These are phyloP conservation scores for Globisporangium iwayamae DNA, from an alignment of 352 stramenopile species.

Conservation along the genomic window DNA sequence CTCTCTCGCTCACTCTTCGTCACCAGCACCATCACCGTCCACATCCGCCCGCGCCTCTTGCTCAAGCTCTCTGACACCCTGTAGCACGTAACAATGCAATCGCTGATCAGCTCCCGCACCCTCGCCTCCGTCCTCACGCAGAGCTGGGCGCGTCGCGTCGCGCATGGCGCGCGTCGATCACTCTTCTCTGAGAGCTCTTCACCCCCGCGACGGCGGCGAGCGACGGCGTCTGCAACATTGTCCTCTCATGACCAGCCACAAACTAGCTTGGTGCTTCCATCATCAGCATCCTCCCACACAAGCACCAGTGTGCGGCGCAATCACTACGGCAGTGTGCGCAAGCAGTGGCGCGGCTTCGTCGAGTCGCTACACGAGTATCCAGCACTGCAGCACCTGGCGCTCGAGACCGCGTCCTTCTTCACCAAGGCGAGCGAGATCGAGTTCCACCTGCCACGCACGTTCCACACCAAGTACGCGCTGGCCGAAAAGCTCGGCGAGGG, in stretches of 20 bases:
- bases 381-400: slow-evolving; percentile 38
- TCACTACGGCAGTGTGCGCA: slow-evolving; percentile 48
- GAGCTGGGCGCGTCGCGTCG: not conserved
- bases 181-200: slow-evolving; percentile 7
- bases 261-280: not conserved
- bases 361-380: slow-evolving; percentile 36
- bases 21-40: too few species aligned
- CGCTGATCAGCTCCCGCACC: not conserved
- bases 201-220: not conserved
- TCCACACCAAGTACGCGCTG: slow-evolving; percentile 47
- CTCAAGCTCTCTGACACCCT: not conserved
- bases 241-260: not conserved
- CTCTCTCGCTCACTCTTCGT: not conserved
- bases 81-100: not conserved
- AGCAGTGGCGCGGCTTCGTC: slow-evolving; percentile 50
- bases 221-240: not conserved
- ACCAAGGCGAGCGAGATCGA: slow-evolving; percentile 59
- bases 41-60: too few species aligned
- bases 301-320: not conserved
- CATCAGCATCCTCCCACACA: not conserved
- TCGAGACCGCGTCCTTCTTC: slow-evolving; percentile 62
- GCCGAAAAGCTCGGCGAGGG: slow-evolving; percentile 63
- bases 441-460: slow-evolving; percentile 56
- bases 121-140: not conserved
- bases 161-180: not conserved